Conservation (phyloP, 2,329 filamentous ascomycete species). For the Penicillium janthinellum region DNA sequence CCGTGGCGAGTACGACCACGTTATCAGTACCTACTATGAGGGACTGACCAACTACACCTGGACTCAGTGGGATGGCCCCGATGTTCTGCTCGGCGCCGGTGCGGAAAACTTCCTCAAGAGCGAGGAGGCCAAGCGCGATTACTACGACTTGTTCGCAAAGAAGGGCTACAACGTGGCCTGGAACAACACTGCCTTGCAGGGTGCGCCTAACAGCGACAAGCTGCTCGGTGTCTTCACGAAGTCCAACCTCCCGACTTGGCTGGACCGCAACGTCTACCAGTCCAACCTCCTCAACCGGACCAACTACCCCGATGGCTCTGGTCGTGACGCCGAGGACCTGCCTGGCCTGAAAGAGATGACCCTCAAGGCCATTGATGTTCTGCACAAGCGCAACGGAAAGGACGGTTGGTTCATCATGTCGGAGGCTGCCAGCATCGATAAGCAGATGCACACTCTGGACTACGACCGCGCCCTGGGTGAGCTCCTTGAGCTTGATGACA, state of each 20-base stretch:
- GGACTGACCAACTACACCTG: conserved; percentile 79
- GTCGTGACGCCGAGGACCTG: conserved; percentile 68
- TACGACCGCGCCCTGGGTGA: conserved; percentile 85
- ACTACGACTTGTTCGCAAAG: conserved; percentile 69
- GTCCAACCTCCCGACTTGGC: conserved; percentile 77
- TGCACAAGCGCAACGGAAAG: conserved; percentile 65
- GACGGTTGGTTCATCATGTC: conserved; percentile 87
- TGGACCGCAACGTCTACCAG: conserved; percentile 80
- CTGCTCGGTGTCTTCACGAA: conserved; percentile 77
- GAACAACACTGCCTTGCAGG: conserved; percentile 71
- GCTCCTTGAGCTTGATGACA: conserved; percentile 82
- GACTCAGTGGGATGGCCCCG: conserved; percentile 72
- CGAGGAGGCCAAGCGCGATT: conserved; percentile 58
- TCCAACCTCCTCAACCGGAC: conserved; percentile 66
- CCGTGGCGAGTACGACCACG: conserved; percentile 67
- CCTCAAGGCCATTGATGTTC: conserved; percentile 78
- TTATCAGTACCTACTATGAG: conserved; percentile 75
- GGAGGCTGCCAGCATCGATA: conserved; percentile 82
- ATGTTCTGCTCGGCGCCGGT: conserved; percentile 80
- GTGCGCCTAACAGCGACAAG: conserved; percentile 59
- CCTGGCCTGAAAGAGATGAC: conserved; percentile 90
- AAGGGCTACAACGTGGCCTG: conserved; percentile 70
- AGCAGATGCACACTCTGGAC: conserved; percentile 85
- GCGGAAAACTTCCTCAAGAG: conserved; percentile 77
- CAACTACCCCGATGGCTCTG: conserved; percentile 69